Evolutionary conservation across 169 alveolate genomes (phyloP), one percentile per base, ranked within the genome.

Genomic region (Plasmodium falciparum): DNA sequence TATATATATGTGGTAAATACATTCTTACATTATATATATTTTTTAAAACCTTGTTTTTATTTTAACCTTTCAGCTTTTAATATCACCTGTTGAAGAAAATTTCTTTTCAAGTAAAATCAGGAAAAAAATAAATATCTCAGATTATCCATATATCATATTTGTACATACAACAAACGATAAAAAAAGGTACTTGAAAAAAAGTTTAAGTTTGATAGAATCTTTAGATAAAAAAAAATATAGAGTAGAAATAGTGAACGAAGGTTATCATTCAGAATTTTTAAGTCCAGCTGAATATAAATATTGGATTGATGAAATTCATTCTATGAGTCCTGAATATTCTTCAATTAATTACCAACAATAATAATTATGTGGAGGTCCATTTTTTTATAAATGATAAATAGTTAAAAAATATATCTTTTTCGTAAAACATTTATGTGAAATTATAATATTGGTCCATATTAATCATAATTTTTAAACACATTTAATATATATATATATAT

Each of bases 41-140:
- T 17, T 61, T 67, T 67, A 12, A 12, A 67, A 67, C 74, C 13
- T 8, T 15, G 26, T 65, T 65, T 65, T 12, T 11, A 9, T n/a
- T 65, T 39, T 24, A 65, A 12, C 15, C 6, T 24, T 63, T 52
- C 58, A 75, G 89, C 76, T 75, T 22, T 45, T 75, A 65, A 54
- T 75, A 33, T 75, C 89, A 20, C 89, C 89, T 29, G 75, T 75
- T 26, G 75, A 75, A n/a, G 89, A 75, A 63, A 75, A 75, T 33
- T 63, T 75, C 0, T 61, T 75, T 49, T 75, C 89, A 49, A 33
- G 15, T 13, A 17, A 45, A 43, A 17, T 75, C 22, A 13, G 89
- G 47, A 75, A 63, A 29, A 29, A n/a, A 22, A 22, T 75, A 62
- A 43, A 59, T 52, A 65, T 75, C 20, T 2, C 50, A n/a, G 75